Base-by-base conservation (phyloP, 2,329 filamentous ascomycete species). In the Pseudodiploospora longispora region DNA sequence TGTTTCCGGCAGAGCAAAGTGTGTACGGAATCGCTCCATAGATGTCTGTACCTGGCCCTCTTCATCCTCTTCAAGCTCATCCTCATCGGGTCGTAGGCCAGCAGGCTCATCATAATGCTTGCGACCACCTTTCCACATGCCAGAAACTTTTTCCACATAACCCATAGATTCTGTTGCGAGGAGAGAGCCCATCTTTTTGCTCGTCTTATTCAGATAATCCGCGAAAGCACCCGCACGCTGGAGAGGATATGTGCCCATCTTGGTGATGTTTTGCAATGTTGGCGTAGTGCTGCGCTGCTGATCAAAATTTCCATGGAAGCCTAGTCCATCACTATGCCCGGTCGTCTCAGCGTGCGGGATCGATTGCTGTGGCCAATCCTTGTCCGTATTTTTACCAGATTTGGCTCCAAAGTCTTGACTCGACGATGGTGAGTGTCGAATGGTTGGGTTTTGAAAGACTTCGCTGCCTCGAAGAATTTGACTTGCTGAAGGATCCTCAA, bases 101-200 rank as follows among this genome's bases (percentile, higher is more conserved):
- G 67, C 62, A 3, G 72, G 72, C 36, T 78, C 85, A 40, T 84
- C 82, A 56, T 97, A 98, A 63, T 97, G 91, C 56, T 84, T 89
- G 55, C 84, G 83, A 9, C 87, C 87, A 31, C 93, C 93, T 53
- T 89, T 87, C 81, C 93, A 93, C 86, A 97, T 97, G 33, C 89
- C 91, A 0, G 91, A 95, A 0, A 97, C 90, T 63, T 96, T 97
- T 59, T 94, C 90, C 30, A 95, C 84, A 59, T 97, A 97, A 2
- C 88, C 89, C 82, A 95, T 95, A 1, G 91, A 94, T 61, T 96
- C 90, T 0, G 84, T 87, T 6, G 91, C 87, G 38, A 97, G 68
- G 6, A 95, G 68, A 29, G 74, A 87, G 48, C 87, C 87, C 81
- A 97, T 87, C 31, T 81, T 80, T 53, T 86, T 85, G 27, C 88